Percentiles rank a stretch among this genome's conserved stretches.
Evolutionary conservation across 2,329 filamentous ascomycete genomes (phyloP).

Genomic region (Cyphellophora attinorum): DNA sequence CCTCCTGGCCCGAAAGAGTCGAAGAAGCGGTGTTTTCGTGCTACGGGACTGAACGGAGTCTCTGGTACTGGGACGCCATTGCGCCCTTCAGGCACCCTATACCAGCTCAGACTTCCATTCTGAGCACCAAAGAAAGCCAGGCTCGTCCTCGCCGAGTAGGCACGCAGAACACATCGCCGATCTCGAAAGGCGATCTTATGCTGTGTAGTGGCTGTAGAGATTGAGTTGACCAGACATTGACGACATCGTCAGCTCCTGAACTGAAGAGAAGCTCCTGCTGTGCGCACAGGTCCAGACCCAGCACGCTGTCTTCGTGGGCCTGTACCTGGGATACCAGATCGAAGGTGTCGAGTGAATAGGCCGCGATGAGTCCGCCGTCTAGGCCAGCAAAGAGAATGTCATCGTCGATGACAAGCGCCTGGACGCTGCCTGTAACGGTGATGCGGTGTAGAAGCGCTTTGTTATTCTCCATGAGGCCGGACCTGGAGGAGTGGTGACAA

Average conservation of each 20-base stretch:
- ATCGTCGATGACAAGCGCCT: conserved; percentile 72
- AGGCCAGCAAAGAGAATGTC: conserved; percentile 83
- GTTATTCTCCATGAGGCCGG: background rate
- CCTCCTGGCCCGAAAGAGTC: conserved; percentile 81
- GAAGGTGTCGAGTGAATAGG: conserved; percentile 84
- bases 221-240: conserved; percentile 83
- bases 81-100: conserved; percentile 58
- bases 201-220: conserved; percentile 69
- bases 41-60: conserved; percentile 58
- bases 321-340: conserved; percentile 69
- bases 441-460: conserved; percentile 15
- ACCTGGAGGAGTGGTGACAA: no score
- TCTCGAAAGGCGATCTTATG: conserved; percentile 86
- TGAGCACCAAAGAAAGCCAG: conserved; percentile 88
- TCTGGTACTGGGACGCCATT: conserved; percentile 51
- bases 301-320: conserved; percentile 83
- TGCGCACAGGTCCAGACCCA: conserved; percentile 71
- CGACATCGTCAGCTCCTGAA: conserved; percentile 82
- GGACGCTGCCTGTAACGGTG: conserved; percentile 26
- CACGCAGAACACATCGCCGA: conserved; percentile 93
- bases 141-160: conserved; percentile 68
- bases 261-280: conserved; percentile 75
- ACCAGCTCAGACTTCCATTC: conserved; percentile 59
- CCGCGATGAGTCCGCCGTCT: conserved; percentile 82
- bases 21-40: conserved; percentile 75